These are phyloP conservation scores for Acanthamoeba lenticulata DNA, from an alignment of 208 protist genomes.

Conservation along the genomic window DNA sequence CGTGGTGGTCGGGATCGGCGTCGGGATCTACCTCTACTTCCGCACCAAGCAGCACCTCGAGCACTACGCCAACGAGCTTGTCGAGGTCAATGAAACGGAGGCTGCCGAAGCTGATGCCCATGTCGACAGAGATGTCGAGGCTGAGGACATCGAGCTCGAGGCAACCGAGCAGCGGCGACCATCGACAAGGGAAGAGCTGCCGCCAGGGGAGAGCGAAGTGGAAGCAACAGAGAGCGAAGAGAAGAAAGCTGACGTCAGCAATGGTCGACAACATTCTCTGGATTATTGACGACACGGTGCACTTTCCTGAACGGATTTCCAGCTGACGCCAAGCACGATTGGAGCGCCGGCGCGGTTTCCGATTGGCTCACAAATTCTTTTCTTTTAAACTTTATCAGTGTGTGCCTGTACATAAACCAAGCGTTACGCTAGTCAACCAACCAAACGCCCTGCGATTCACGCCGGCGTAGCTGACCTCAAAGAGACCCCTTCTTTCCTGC, in stretches of 20 bases:
- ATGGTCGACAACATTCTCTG: too few species aligned
- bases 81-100: not conserved
- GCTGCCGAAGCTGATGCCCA: not conserved
- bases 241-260: too few species aligned
- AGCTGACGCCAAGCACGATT: not conserved
- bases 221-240: not conserved
- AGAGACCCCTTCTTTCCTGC: too few species aligned
- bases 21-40: slow-evolving; percentile 50
- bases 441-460: too few species aligned
- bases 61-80: not conserved
- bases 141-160: not conserved
- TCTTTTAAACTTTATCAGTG: not conserved
- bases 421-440: too few species aligned
- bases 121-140: not conserved
- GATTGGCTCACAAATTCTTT: not conserved
- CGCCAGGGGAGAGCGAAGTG: too few species aligned
- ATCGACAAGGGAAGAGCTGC: too few species aligned
- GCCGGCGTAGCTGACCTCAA: too few species aligned
- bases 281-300: not conserved
- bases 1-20: not conserved
- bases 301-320: not conserved
- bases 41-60: slow-evolving; percentile 4
- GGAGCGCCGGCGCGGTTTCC: not conserved
- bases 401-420: too few species aligned
- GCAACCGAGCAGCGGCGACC: not conserved